Conservation (phyloP, 768 basidiomycete species). For the Punctularia strigosozonata region DNA sequence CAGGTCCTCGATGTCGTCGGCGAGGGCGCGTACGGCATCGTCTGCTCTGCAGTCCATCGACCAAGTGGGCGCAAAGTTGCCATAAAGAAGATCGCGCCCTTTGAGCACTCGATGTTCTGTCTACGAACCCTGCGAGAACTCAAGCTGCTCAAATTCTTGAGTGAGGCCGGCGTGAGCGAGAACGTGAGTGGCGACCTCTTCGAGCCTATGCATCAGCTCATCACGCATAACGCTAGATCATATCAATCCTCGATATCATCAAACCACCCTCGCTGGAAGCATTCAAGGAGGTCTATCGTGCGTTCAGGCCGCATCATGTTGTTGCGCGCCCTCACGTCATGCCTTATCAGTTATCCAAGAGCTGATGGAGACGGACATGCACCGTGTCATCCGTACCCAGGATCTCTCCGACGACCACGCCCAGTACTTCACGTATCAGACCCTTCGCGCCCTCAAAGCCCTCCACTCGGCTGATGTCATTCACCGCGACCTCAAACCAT, state of each 20-base stretch:
- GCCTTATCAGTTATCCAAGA: slow-evolving; percentile 66
- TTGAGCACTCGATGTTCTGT: slow-evolving; percentile 92
- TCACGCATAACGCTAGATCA: slow-evolving; percentile 42
- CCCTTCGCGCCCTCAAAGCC: slow-evolving; percentile 89
- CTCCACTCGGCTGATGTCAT: slow-evolving; percentile 95
- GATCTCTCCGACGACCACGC: slow-evolving; percentile 93
- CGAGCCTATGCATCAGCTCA: slow-evolving; percentile 1
- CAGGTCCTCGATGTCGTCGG: slow-evolving; percentile 77
- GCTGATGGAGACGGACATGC: slow-evolving; percentile 93
- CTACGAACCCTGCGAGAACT: slow-evolving; percentile 49
- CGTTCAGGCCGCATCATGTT: slow-evolving; percentile 15
- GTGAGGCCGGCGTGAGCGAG: slow-evolving; percentile 82
- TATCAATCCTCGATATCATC: slow-evolving; percentile 83
- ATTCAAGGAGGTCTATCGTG: slow-evolving; percentile 80
- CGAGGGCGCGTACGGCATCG: slow-evolving; percentile 92
- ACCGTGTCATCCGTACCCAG: slow-evolving; percentile 91
- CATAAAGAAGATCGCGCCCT: slow-evolving; percentile 92
- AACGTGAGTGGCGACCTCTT: slow-evolving; percentile 38
- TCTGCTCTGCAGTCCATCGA: slow-evolving; percentile 74
- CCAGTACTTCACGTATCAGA: slow-evolving; percentile 91
- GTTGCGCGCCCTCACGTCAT: slow-evolving; percentile 1
- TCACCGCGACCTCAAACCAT: slow-evolving; percentile 93
- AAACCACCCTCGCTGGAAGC: slow-evolving; percentile 68
- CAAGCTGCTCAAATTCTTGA: slow-evolving; percentile 65
- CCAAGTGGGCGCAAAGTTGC: slow-evolving; percentile 79